Conservation (phyloP, 1,284 basidiomycete species). For the Irpex lacteus region DNA sequence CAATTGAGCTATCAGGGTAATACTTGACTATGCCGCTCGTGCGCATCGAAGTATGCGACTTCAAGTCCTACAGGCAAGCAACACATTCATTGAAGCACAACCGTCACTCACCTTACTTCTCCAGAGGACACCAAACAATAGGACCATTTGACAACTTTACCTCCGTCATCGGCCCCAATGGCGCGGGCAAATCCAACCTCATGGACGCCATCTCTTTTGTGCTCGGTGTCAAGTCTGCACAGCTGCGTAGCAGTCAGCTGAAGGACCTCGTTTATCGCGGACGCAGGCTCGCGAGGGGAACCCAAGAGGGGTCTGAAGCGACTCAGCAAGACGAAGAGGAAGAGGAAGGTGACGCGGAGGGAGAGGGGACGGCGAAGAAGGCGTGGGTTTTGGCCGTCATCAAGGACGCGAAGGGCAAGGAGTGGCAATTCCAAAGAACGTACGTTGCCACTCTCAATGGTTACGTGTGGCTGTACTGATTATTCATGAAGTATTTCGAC, state of each 20-base stretch:
- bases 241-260: conserved; percentile 90
- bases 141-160: conserved; percentile 94
- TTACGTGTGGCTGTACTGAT: not conserved
- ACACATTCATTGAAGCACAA: not conserved
- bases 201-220: conserved; percentile 99
- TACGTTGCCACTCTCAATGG: conserved; percentile 39
- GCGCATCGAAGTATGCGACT: conserved; percentile 86
- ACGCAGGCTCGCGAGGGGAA: conserved; percentile 64
- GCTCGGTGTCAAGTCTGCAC: conserved; percentile 91
- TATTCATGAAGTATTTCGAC: conserved; percentile 68
- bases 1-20: not conserved
- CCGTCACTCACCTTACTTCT: conserved; percentile 14
- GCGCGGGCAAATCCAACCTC: conserved; percentile 97
- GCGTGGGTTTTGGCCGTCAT: conserved; percentile 96
- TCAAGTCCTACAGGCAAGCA: conserved; percentile 83
- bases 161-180: conserved; percentile 97
- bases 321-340: conserved; percentile 45
- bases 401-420: conserved; percentile 71
- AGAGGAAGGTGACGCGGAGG: conserved; percentile 55
- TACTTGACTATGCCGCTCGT: conserved; percentile 61
- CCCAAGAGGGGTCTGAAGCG: conserved; percentile 46
- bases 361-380: conserved; percentile 83
- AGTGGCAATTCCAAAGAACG: conserved; percentile 91
- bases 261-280: conserved; percentile 96
- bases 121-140: conserved; percentile 80